phyloP scores from a whole-genome alignment of 441 rosid genomes.

The Breynia disticha region DNA sequence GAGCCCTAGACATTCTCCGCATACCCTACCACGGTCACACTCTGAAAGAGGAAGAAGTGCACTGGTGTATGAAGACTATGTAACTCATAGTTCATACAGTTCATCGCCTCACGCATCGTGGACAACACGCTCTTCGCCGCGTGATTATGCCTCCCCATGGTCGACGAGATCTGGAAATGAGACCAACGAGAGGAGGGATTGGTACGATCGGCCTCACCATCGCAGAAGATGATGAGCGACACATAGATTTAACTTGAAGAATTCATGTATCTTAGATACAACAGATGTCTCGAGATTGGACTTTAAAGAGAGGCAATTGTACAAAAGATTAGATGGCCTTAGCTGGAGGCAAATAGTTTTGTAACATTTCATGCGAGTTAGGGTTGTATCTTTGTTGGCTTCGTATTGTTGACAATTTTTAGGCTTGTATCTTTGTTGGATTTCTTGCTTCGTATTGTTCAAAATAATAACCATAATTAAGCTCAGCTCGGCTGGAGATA shows the following conservation, averaged over 20 bases:
- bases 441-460: too few species aligned
- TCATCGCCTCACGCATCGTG: conserved; percentile 13
- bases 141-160: conserved; percentile 16
- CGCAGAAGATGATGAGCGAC: conserved; percentile 29
- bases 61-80: conserved; percentile 25
- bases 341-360: too few species aligned
- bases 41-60: conserved; percentile 39
- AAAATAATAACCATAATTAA: too few species aligned
- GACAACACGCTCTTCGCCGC: conserved; percentile 19
- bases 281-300: background rate
- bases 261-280: background rate
- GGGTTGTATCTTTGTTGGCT: too few species aligned
- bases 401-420: too few species aligned
- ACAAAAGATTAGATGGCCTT: conserved; percentile 2
- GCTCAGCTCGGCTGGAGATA: too few species aligned
- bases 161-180: conserved; percentile 19
- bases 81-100: conserved; percentile 14
- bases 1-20: conserved; percentile 23
- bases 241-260: conserved; percentile 7
- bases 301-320: conserved; percentile 1
- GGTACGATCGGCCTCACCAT: conserved; percentile 15
- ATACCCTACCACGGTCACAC: conserved; percentile 25
- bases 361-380: too few species aligned
- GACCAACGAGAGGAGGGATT: conserved; percentile 19
- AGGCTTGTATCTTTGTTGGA: too few species aligned